A percentile compares a stretch with the other conserved stretches of the same genome.
These are phyloP conservation scores for Aspergillus egyptiacus DNA, from an alignment of 495 filamentous ascomycete species.

Conservation along the genomic window DNA sequence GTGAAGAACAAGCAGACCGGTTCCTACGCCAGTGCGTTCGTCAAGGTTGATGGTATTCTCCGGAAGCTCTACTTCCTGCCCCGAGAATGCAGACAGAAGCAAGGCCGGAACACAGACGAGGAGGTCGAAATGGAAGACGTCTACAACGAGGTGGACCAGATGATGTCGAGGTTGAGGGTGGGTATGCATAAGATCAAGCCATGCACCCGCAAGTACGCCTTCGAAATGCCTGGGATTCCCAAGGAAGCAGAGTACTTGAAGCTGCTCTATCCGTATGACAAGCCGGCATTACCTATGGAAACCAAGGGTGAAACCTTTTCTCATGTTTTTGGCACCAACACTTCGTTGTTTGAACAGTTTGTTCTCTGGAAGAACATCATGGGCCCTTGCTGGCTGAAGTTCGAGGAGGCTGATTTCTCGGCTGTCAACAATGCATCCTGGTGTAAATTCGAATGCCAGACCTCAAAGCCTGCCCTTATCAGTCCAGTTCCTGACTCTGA, in stretches of 20 bases:
- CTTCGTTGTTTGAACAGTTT: constrained; percentile 93
- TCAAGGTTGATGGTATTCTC: constrained; percentile 92
- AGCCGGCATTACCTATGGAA: constrained; percentile 62
- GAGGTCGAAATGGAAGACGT: constrained; percentile 87
- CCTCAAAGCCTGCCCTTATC: constrained; percentile 68
- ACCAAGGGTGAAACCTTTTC: constrained; percentile 85
- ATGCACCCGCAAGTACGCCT: constrained; percentile 87
- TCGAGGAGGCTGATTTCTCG: constrained; percentile 75
- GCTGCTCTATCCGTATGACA: constrained; percentile 84
- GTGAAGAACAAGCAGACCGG: constrained; percentile 83
- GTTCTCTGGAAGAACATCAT: constrained; percentile 97
- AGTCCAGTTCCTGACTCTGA: constrained; percentile 66
- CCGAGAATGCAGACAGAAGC: constrained; percentile 58
- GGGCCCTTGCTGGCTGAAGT: constrained; percentile 95
- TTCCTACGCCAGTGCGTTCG: constrained; percentile 80
- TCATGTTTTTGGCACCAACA: constrained; percentile 89
- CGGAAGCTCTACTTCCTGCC: constrained; percentile 92
- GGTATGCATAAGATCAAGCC: constrained; percentile 89
- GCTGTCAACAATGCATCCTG: constrained; percentile 88
- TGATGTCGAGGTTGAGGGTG: constrained; percentile 80
- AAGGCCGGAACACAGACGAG: constrained; percentile 65
- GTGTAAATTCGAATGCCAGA: constrained; percentile 90
- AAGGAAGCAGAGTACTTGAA: constrained; percentile 89
- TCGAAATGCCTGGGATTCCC: constrained; percentile 82
- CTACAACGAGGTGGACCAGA: constrained; percentile 74